Conservation (phyloP, 345 rosid genomes). For the Kandelia obovata region DNA sequence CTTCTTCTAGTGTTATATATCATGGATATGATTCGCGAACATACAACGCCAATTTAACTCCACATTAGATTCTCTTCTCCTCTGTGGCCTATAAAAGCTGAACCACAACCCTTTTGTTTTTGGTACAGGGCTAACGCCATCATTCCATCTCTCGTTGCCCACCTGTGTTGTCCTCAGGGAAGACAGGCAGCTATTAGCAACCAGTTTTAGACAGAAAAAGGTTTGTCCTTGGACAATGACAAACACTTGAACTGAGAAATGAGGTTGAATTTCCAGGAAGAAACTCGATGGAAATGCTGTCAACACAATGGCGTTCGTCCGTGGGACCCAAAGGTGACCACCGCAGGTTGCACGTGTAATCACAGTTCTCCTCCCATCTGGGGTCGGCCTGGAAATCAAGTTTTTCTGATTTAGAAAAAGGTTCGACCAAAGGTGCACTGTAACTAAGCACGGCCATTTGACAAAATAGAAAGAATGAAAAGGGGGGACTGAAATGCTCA, state of each 20-base stretch:
- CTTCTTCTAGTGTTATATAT: too few relatives aligned
- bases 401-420: neutral
- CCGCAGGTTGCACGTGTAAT: constrained; percentile 32
- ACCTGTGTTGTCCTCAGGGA: too few relatives aligned
- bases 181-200: too few relatives aligned
- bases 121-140: too few relatives aligned
- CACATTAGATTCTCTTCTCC: too few relatives aligned
- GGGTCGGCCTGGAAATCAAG: constrained; percentile 22
- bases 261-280: constrained; percentile 7
- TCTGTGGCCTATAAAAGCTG: too few relatives aligned
- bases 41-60: too few relatives aligned
- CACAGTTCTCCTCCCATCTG: constrained; percentile 31
- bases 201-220: too few relatives aligned
- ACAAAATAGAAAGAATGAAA: neutral
- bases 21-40: too few relatives aligned
- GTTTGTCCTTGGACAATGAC: neutral
- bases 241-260: neutral
- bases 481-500: constrained; percentile 5
- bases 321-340: constrained; percentile 29
- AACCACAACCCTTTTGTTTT: too few relatives aligned
- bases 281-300: constrained; percentile 28
- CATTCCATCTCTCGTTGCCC: too few relatives aligned
- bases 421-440: neutral
- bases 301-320: constrained; percentile 30
- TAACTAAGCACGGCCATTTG: neutral